A percentile compares a stretch with the other conserved stretches of the same genome.
Evolutionary conservation across 768 basidiomycete species (phyloP).

Genomic region (Suillus clintonianus): DNA sequence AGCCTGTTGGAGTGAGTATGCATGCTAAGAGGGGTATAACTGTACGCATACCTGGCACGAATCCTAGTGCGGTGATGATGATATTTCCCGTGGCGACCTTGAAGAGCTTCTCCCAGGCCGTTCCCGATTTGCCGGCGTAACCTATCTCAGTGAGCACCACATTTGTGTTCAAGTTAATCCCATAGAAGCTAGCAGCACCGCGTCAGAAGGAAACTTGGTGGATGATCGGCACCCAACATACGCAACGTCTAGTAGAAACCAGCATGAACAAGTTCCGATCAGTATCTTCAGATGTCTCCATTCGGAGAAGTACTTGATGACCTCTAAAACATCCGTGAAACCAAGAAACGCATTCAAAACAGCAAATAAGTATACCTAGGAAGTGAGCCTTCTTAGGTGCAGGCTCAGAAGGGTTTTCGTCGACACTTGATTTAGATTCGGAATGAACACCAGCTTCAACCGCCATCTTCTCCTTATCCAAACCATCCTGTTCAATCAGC

Average conservation of each 20-base stretch:
- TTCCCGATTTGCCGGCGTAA: conserved; percentile 56
- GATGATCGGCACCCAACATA: conserved; percentile 25
- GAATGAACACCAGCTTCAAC: conserved; percentile 12
- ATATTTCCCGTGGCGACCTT: conserved; percentile 67
- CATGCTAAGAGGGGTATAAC: not conserved
- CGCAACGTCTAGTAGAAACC: conserved; percentile 81
- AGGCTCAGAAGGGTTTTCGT: conserved; percentile 19
- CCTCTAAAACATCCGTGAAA: conserved; percentile 43
- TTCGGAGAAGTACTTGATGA: conserved; percentile 66
- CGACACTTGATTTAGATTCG: not conserved
- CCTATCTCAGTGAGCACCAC: conserved; percentile 78
- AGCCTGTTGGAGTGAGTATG: conserved; percentile 41
- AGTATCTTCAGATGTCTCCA: conserved; percentile 71
- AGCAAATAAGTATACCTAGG: conserved; percentile 34
- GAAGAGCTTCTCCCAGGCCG: conserved; percentile 66
- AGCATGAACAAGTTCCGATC: conserved; percentile 65
- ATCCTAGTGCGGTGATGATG: conserved; percentile 74
- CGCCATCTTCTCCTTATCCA: conserved; percentile 37
- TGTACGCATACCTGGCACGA: conserved; percentile 61
- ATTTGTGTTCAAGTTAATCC: conserved; percentile 75
- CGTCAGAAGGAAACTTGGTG: not conserved
- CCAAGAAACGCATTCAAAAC: not conserved
- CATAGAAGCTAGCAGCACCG: conserved; percentile 58
- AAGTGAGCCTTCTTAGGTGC: conserved; percentile 53
- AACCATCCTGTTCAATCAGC: conserved; percentile 30